phyloP scores from a whole-genome alignment of 768 basidiomycete species.

The Lactarius hatsudake region DNA sequence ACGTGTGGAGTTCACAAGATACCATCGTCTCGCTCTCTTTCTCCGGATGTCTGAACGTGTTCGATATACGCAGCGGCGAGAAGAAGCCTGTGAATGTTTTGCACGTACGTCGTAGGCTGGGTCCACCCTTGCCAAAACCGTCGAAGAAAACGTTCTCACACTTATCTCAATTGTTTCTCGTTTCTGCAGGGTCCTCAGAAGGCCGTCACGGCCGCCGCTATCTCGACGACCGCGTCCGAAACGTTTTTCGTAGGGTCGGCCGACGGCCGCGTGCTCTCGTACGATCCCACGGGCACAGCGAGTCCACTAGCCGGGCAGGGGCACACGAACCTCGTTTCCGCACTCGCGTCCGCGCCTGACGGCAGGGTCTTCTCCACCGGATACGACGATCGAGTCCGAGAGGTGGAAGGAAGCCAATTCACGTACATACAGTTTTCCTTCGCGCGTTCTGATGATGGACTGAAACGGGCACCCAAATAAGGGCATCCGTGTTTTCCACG shows the following conservation, averaged over 20 bases:
- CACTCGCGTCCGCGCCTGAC: constrained; percentile 46
- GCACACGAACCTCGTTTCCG: constrained; percentile 70
- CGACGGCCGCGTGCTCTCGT: constrained; percentile 72
- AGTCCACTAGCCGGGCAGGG: constrained; percentile 54
- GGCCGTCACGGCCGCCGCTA: constrained; percentile 60
- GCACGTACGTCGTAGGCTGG: constrained; percentile 43
- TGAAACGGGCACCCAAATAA: constrained; percentile 30
- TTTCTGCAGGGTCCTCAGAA: constrained; percentile 72
- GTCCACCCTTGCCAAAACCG: not conserved
- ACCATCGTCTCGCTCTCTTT: constrained; percentile 82
- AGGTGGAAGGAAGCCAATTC: constrained; percentile 54
- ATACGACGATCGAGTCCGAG: constrained; percentile 76
- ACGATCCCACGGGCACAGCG: constrained; percentile 50
- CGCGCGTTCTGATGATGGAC: constrained; percentile 3
- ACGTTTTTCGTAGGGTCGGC: constrained; percentile 82
- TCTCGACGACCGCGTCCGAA: constrained; percentile 32
- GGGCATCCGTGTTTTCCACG: constrained; percentile 51
- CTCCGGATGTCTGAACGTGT: constrained; percentile 75
- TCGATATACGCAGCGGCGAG: constrained; percentile 64
- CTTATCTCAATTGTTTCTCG: not conserved
- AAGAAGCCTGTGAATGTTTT: constrained; percentile 60
- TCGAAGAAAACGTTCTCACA: not conserved
- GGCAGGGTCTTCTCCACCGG: constrained; percentile 68
- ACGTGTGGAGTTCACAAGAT: constrained; percentile 71
- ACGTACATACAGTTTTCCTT: constrained; percentile 40